Percentiles rank a stretch among this genome's conserved stretches.
Conservation (phyloP, 768 basidiomycete species). For the Naganishia randhawae region DNA sequence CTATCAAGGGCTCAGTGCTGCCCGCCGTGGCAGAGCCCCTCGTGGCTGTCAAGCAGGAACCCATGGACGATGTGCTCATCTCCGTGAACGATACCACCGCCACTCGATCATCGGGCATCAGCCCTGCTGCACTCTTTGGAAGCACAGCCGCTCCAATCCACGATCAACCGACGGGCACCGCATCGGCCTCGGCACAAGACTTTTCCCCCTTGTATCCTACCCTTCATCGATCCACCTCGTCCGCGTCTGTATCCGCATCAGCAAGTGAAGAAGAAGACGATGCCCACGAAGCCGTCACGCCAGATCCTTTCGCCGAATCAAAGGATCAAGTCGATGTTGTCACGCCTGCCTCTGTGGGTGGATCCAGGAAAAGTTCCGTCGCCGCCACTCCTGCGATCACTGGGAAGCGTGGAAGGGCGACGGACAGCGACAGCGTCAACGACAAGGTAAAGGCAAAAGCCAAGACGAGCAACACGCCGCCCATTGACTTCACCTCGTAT, state of each 20-base stretch:
- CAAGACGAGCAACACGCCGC: background rate
- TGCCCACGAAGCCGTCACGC: constrained; percentile 18
- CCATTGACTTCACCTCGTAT: background rate
- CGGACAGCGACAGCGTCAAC: background rate
- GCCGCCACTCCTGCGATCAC: background rate
- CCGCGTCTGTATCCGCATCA: background rate
- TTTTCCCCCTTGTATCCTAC: background rate
- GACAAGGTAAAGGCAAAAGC: background rate
- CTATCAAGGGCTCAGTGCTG: background rate
- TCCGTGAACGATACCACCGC: background rate
- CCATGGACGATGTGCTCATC: constrained; percentile 6
- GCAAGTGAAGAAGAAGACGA: constrained; percentile 18
- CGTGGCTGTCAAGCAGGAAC: constrained; percentile 16
- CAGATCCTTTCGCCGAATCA: background rate
- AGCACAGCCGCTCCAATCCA: background rate
- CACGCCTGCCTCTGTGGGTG: background rate
- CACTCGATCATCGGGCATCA: constrained; percentile 1
- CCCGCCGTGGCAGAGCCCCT: background rate
- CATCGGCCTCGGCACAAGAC: background rate
- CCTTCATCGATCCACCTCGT: background rate
- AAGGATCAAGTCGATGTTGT: background rate
- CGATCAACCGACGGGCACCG: background rate
- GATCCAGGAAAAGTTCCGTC: constrained; percentile 13
- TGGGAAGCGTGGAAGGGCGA: constrained; percentile 4
- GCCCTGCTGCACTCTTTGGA: constrained; percentile 16